Base-by-base conservation (phyloP, 225 moss, liverwort and hornwort species). In the Bryoerythrophyllum caledonicum region DNA sequence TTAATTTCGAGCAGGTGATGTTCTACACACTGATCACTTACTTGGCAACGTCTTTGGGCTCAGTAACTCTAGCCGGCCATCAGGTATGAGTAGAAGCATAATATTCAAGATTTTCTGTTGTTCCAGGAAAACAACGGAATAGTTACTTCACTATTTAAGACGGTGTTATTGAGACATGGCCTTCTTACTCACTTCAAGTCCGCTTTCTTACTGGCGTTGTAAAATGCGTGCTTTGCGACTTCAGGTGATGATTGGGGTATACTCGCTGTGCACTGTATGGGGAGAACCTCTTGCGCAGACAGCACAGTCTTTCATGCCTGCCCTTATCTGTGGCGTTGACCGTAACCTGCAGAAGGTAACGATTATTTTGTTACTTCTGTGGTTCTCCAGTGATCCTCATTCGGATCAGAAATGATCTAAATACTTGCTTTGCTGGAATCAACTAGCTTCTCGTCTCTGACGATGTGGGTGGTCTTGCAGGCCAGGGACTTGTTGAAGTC, bases 271-370 rank as follows among this genome's bases (percentile, higher is more conserved):
- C 80, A 84, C 96, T 65, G 94, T 94, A 55, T 92, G 91, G 85
- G 94, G 94, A 67, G 96, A 96, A 70, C 96, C 94, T 44, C 85
- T 96, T 76, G 89, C 90, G 68, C 96, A 96, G 79, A 96, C 96
- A 32, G 96, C 96, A 6, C 96, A 96, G 70, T 96, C 92, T 53
- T 94, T 96, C 71, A 96, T 96, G 94, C 96, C 96, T 72, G 88
- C 82, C 58, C 85, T 93, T 28, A 94, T 96, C 0, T 80, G 82
- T 67, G 96, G 94, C 78, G 63, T 72, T 20, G 81, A 85, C 46
- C 87, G 92, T 38, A 89, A 91, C 81, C 83, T 96, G 78, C 87
- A 90, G 71, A 88, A 94, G 93, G 93, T 93, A 77, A 43, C 2
- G 7, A 56, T 37, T 23, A 2, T 67, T 30, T 63, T 48, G 61